Conservation (phyloP, 129 eudicot genomes). For the Lonicera japonica region DNA sequence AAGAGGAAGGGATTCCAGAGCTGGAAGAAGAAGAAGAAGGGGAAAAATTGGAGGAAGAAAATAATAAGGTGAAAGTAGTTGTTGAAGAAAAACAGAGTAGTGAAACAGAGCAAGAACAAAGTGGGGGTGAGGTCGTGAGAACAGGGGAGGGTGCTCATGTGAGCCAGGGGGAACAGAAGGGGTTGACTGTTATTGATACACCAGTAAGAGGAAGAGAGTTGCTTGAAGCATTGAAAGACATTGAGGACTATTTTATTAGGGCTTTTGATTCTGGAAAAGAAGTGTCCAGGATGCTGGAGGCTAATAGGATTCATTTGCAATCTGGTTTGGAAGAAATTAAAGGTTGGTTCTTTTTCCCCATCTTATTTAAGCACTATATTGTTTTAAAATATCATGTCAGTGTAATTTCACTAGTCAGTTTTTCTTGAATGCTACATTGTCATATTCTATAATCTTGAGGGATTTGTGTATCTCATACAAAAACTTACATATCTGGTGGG, state of each 20-base stretch:
- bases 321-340: constrained; percentile 83
- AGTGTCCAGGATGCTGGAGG: constrained; percentile 87
- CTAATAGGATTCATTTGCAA: constrained; percentile 69
- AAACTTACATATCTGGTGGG: no score
- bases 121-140: constrained; percentile 30
- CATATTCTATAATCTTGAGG: no score
- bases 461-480: no score
- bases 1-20: constrained; percentile 94
- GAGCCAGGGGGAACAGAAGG: constrained; percentile 38
- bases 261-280: constrained; percentile 89
- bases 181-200: constrained; percentile 60
- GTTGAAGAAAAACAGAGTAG: constrained; percentile 25
- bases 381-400: no score
- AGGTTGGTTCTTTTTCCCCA: constrained; percentile 32
- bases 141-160: constrained; percentile 39
- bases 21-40: constrained; percentile 66
- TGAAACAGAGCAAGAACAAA: constrained; percentile 8
- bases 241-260: constrained; percentile 80
- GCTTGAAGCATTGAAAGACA: constrained; percentile 84
- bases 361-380: background rate
- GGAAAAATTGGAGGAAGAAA: constrained; percentile 31
- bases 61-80: constrained; percentile 26
- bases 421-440: no score
- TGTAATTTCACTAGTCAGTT: no score
- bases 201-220: constrained; percentile 87